Evolutionary conservation across 176 grass and related monocot genomes (phyloP), one percentile per base, ranked within the genome.

Genomic region (Lolium multiflorum): DNA sequence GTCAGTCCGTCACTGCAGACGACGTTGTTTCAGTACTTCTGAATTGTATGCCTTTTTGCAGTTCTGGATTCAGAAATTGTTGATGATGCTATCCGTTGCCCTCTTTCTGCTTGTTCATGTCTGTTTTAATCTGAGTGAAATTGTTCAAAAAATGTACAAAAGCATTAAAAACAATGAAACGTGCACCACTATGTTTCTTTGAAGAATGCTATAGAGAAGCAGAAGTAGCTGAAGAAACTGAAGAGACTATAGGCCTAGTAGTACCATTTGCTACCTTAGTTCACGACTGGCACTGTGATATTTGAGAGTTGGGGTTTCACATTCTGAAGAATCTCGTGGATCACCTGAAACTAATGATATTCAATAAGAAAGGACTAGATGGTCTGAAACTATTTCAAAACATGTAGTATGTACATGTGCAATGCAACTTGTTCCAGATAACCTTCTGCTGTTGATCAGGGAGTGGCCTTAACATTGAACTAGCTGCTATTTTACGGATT

Each of bases 311-410:
- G 67, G 11, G 44, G 46, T 4, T 70, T 20, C 39, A 70, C 37
- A 43, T 20, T 71, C 37, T 83, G n/a, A 73, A 73, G 14, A 82
- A 83, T 58, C n/a, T 20, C 48, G 6, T 74, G 41, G 38, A 55
- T 74, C 68, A 84, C 22, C 44, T 51, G 71, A 56, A 47, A 72
- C 69, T 47, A 14, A 41, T 7, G 22, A 63, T 25, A 74, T 24
- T 24, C 70, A 24, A 3, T 73, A 48, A 22, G 11, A 48, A 48
- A 22, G n/a, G 18, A 73, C 10, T 72, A 21, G 39, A 46, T 72
- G 20, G 1, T 73, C 43, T 73, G 41, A 73, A 73, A 43, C 39
- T 48, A 74, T 12, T 49, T 48, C n/a, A 47, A 48, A 74, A 25
- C 25, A 28, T 64, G 24, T 58, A 58, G 18, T 58, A 65, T 16